Evolutionary conservation across 305 asterid species (phyloP).

Genomic region (Ajuga reptans): DNA sequence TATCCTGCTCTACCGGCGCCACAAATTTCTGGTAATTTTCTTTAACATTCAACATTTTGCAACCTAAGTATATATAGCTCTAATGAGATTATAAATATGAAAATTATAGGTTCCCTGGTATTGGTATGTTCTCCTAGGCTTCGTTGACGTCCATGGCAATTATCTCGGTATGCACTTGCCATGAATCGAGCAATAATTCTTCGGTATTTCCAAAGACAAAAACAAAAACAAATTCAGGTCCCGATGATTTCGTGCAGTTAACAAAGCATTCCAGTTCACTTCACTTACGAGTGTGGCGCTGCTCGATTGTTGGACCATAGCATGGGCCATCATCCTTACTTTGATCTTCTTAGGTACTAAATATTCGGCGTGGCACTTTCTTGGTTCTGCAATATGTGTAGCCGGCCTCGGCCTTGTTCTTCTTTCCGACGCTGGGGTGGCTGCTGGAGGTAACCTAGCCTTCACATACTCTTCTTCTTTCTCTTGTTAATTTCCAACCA

Average conservation of each 20-base stretch:
- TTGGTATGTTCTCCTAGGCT: constrained; percentile 60
- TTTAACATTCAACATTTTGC: too few relatives aligned
- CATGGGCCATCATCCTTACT: constrained; percentile 64
- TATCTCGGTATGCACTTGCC: constrained; percentile 45
- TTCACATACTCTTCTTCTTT: too few relatives aligned
- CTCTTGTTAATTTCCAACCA: too few relatives aligned
- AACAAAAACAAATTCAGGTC: too few relatives aligned
- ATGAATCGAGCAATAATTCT: too few relatives aligned
- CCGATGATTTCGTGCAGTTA: constrained; percentile 35
- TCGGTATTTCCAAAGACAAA: too few relatives aligned
- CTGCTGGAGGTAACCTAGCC: constrained; percentile 23
- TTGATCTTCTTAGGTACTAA: constrained; percentile 54
- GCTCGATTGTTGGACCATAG: constrained; percentile 68
- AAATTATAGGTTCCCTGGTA: constrained; percentile 69
- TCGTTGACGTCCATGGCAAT: constrained; percentile 73
- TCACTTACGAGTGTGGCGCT: constrained; percentile 73
- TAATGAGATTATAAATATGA: too few relatives aligned
- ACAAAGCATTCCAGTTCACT: constrained; percentile 63
- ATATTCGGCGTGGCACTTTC: constrained; percentile 50
- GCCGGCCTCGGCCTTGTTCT: constrained; percentile 55
- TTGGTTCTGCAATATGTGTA: constrained; percentile 57
- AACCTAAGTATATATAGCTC: too few relatives aligned
- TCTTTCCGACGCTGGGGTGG: constrained; percentile 53
- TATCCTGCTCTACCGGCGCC: constrained; percentile 51
- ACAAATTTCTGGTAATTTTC: constrained; percentile 41